Evolutionary conservation across 306 rosid species (phyloP), one percentile per base, ranked within the genome.

Genomic region (Luffa acutangula): DNA sequence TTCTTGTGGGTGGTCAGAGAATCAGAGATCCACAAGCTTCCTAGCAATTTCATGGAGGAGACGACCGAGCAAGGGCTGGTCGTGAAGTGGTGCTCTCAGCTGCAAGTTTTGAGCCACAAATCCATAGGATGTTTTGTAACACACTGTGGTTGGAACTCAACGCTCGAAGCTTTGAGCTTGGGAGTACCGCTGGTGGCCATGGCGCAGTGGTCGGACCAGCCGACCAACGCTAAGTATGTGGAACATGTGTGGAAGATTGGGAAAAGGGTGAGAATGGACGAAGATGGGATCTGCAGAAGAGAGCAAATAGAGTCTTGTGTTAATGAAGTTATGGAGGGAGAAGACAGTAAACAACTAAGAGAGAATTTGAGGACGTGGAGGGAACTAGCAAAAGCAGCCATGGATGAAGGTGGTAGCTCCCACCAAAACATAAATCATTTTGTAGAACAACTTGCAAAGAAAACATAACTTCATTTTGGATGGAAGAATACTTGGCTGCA

Each of bases 71-170:
- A 75, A 4, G 78, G 78, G 54, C 1, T 75, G 4, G 78, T 75
- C 2, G 33, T 85, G 53, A 75, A 9, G 0, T 85, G 85, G 83
- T 79, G 87, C 71, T 34, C 74, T 8, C 87, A 82, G 21, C 42
- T 81, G 2, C 45, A 79, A 59, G 83, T 85, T 6, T 79, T 85
- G 79, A 25, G 62, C 14, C 83, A 85, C 43, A 51, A 37, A 48
- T 77, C 83, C 0, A 13, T 82, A 1, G 87, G 87, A 10, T 85
- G 85, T 65, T 85, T 85, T 31, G 33, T 85, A 7, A 81, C 79
- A 1, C 87, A 85, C n/a, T 81, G 87, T 1, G 83, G 87, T n/a
- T 85, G 87, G 87, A 85, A 81, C 78, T 85, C 87, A 0, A 79
- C 81, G 1, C 66, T 81, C 0, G 87, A 85, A 54, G 85, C 81